A percentile compares a stretch with the other conserved stretches of the same genome.
phyloP scores from a whole-genome alignment of 1,284 basidiomycete genomes.

The Polyporus tsugae region DNA sequence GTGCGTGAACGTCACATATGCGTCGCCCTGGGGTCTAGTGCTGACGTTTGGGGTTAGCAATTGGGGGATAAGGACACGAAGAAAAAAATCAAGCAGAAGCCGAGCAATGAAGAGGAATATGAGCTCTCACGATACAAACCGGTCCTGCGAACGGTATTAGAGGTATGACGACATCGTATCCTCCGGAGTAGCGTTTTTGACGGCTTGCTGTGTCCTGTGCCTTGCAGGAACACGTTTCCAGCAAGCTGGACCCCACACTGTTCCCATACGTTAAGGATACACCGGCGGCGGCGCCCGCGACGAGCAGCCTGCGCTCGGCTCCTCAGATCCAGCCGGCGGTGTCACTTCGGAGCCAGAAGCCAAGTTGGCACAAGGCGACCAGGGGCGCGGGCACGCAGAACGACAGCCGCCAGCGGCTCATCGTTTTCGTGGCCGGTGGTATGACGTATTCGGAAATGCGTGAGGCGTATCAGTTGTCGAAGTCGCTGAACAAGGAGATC shows the following conservation, averaged over 20 bases:
- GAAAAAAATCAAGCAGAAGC: conserved; percentile 84
- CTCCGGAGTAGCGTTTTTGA: conserved; percentile 5
- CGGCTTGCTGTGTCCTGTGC: neutral
- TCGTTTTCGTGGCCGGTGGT: conserved; percentile 95
- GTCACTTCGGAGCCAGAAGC: conserved; percentile 86
- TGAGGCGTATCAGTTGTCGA: conserved; percentile 85
- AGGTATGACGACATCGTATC: conserved; percentile 32
- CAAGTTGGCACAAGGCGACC: conserved; percentile 84
- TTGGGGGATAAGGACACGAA: conserved; percentile 79
- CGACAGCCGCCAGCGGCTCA: conserved; percentile 81
- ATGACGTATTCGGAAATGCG: conserved; percentile 97
- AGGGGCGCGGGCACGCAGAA: conserved; percentile 57
- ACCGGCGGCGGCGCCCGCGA: conserved; percentile 60
- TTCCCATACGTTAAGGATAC: conserved; percentile 95
- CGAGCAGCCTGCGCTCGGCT: conserved; percentile 50
- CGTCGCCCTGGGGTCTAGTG: neutral
- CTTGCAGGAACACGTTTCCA: conserved; percentile 81
- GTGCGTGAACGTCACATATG: conserved; percentile 51
- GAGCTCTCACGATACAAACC: conserved; percentile 97
- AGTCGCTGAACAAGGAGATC: conserved; percentile 84
- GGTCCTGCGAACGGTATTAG: conserved; percentile 75
- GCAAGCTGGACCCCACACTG: conserved; percentile 77
- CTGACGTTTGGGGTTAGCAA: conserved; percentile 50
- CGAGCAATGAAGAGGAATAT: conserved; percentile 85
- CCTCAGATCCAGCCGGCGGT: conserved; percentile 51